phyloP scores from a whole-genome alignment of 257 asterid species.

The Sherardia arvensis region DNA sequence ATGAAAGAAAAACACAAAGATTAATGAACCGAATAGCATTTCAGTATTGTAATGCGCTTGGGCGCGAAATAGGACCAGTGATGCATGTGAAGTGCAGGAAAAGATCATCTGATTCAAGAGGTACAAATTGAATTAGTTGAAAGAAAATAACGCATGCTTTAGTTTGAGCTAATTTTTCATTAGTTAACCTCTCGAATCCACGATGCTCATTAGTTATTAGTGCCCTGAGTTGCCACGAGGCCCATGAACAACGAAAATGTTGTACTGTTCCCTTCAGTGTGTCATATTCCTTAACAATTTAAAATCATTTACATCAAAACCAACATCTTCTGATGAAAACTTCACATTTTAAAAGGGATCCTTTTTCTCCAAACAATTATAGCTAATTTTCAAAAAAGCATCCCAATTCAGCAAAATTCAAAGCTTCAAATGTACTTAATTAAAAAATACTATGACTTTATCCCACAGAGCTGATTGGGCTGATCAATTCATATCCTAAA shows the following conservation, averaged over 20 bases:
- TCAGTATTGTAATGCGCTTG: not conserved
- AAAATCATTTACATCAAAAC: not conserved
- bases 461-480: not conserved
- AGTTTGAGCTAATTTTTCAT: not conserved
- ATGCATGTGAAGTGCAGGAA: not conserved
- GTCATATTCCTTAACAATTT: not conserved
- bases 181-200: not conserved
- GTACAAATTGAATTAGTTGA: not conserved
- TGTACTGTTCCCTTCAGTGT: not conserved
- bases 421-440: not conserved
- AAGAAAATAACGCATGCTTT: not conserved
- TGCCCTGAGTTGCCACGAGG: not conserved
- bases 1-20: conserved; percentile 14
- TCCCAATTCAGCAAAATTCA: not conserved
- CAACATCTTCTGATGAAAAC: not conserved
- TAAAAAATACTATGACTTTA: not conserved
- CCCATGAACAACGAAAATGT: not conserved
- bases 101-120: not conserved
- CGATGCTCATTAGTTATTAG: not conserved
- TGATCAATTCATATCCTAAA: not conserved
- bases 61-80: not conserved
- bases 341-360: not conserved
- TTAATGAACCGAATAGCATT: not conserved
- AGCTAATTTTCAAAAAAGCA: not conserved
- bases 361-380: not conserved